A percentile compares a stretch with the other conserved stretches of the same genome.
These are phyloP conservation scores for Catharanthus roseus DNA, from an alignment of 257 asterid species.

Conservation along the genomic window DNA sequence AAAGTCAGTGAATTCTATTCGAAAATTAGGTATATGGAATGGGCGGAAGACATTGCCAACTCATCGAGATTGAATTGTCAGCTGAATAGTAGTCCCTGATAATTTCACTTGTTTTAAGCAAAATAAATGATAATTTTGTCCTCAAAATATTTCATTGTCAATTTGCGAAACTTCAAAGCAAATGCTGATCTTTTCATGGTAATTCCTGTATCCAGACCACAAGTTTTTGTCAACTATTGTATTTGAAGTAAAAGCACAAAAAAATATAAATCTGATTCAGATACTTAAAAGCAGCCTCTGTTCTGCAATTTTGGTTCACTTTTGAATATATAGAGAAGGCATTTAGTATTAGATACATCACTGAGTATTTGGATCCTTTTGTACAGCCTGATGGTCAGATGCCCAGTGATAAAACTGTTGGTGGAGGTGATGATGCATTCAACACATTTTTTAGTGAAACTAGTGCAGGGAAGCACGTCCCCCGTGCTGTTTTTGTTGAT, in stretches of 20 bases:
- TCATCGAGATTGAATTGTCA: not conserved
- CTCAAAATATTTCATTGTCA: not conserved
- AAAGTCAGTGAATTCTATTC: too few species aligned
- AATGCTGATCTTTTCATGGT: not conserved
- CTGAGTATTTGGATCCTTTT: not conserved
- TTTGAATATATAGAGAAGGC: not conserved
- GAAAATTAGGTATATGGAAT: not conserved
- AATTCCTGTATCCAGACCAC: not conserved
- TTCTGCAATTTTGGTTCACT: not conserved
- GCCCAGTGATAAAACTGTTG: slow-evolving; percentile 41
- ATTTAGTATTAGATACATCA: not conserved
- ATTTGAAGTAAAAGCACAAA: not conserved
- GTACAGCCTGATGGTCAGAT: slow-evolving; percentile 42
- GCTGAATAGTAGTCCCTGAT: not conserved
- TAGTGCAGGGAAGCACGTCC: slow-evolving; percentile 44
- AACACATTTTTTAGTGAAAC: slow-evolving; percentile 47
- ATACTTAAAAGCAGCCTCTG: not conserved
- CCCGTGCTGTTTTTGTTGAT: slow-evolving; percentile 43
- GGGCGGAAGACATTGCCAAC: not conserved
- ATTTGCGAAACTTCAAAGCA: not conserved
- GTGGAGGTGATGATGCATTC: slow-evolving; percentile 46
- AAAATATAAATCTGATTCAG: not conserved
- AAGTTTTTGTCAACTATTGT: not conserved
- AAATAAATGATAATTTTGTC: not conserved
- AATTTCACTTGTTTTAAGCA: not conserved